Base-by-base conservation (phyloP, 139 green algal species). In the Astrephomene gubernaculifera region DNA sequence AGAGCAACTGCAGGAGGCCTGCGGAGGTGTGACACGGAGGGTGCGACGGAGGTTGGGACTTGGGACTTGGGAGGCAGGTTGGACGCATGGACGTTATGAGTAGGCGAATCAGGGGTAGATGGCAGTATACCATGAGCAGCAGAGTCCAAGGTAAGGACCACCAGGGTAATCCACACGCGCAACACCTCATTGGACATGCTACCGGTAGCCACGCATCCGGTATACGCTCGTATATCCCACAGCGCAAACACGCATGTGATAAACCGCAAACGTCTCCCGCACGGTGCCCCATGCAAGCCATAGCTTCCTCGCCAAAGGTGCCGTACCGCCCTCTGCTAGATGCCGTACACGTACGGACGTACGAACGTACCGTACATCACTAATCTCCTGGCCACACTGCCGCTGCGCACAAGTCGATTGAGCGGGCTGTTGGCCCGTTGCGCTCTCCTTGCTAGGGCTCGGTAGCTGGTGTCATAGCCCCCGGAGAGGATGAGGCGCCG, bases 401-500 rank as follows among this genome's bases (percentile, higher is more conserved):
- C 78, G 0, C 43, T 25, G 14, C 78, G 78, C n/a, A 84, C 78
- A 21, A 84, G 24, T 2, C 63, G 39, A 43, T 83, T 83, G 0
- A 83, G 76, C 12, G 17, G 6, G 41, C 14, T 73, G 60, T 72
- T 36, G 29, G 76, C 61, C 7, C 60, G 60, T 41, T 72, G 60
- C 39, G 76, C 76, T 0, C 76, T 60, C 29, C 60, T 27, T 12
- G 76, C 76, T 41, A 83, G 76, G 8, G 35, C 87, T 29, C 52
- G 90, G 81, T 95, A 96, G 73, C 82, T 91, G 7, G 93, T 96
- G 2, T 96, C 93, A 60, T 90, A 92, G 3, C 60, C 74, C 29
- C 81, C 27, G 12, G 22, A 14, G 44, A 81, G 54, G 68, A 96
- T 95, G 69, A 87, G 81, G 1, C 64, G 33, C 10, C 89, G 65